These are phyloP conservation scores for Umbelopsis sp. DNA, from an alignment of 192 early-diverging fungal genomes.

Conservation along the genomic window DNA sequence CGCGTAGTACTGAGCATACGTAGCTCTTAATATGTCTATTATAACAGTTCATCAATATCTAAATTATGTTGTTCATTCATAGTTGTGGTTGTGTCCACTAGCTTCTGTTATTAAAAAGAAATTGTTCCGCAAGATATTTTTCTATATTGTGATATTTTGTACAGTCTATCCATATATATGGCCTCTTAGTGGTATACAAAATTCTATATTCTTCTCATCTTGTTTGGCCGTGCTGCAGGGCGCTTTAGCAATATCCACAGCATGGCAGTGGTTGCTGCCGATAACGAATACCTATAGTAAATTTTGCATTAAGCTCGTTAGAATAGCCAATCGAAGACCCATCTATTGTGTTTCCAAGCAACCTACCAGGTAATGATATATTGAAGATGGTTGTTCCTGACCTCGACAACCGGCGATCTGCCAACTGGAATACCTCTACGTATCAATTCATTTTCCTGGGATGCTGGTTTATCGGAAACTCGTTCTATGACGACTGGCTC, in stretches of 20 bases:
- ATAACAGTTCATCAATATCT: no score
- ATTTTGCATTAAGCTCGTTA: not conserved
- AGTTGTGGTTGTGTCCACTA: no score
- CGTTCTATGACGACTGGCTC: slow-evolving; percentile 79
- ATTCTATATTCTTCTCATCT: slow-evolving; percentile 30
- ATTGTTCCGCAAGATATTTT: no score
- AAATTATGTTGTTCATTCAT: no score
- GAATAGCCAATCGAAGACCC: not conserved
- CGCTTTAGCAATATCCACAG: slow-evolving; percentile 63
- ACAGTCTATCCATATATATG: no score
- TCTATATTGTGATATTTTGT: no score
- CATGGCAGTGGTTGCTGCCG: slow-evolving; percentile 70
- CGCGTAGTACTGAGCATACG: no score
- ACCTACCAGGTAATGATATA: slow-evolving; percentile 90
- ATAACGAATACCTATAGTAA: slow-evolving; percentile 54
- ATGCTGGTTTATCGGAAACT: slow-evolving; percentile 53
- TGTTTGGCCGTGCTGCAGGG: slow-evolving; percentile 38
- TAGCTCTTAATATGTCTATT: no score
- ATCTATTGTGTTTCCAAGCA: not conserved
- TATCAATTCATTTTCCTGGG: slow-evolving; percentile 50
- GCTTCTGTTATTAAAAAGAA: no score
- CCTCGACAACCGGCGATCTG: slow-evolving; percentile 69
- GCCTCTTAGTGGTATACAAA: no score
- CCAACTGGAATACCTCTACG: slow-evolving; percentile 73
- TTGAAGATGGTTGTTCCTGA: slow-evolving; percentile 85